Evolutionary conservation across 768 basidiomycete species (phyloP).

Genomic region (Serendipita sp.): DNA sequence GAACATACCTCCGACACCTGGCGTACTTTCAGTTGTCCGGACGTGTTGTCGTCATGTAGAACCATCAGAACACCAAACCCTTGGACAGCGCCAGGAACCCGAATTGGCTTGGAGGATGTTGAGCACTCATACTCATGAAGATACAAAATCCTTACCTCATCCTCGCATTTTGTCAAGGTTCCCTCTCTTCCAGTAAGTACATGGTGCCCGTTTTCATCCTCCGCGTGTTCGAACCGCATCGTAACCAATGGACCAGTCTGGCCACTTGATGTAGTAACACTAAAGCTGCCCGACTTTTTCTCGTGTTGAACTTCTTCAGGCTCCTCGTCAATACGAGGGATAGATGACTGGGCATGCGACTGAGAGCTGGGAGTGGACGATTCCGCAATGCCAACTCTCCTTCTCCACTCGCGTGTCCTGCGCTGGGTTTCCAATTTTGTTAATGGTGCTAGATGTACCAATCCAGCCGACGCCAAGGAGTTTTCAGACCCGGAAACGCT

Average conservation of each 20-base stretch:
- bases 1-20: conserved; percentile 62
- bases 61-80: conserved; percentile 69
- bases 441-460: conserved; percentile 11
- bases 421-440: background rate
- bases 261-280: background rate
- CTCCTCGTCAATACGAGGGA: conserved; percentile 11
- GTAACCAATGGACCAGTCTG: conserved; percentile 28
- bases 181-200: conserved; percentile 58
- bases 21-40: conserved; percentile 39
- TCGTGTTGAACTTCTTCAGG: background rate
- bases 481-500: background rate
- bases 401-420: background rate
- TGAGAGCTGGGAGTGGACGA: conserved; percentile 7
- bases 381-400: background rate
- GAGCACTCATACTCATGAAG: background rate
- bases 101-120: conserved; percentile 41
- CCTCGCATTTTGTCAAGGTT: conserved; percentile 48
- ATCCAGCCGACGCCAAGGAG: conserved; percentile 8
- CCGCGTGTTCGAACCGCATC: conserved; percentile 46
- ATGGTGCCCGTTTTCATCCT: conserved; percentile 53
- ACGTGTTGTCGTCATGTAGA: conserved; percentile 42
- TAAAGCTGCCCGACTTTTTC: background rate
- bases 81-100: conserved; percentile 68
- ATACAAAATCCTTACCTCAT: conserved; percentile 35
- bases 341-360: background rate